Evolutionary conservation across 148 eudicot genomes (phyloP), one percentile per base, ranked within the genome.

Genomic region (Nepenthes mirabilis): DNA sequence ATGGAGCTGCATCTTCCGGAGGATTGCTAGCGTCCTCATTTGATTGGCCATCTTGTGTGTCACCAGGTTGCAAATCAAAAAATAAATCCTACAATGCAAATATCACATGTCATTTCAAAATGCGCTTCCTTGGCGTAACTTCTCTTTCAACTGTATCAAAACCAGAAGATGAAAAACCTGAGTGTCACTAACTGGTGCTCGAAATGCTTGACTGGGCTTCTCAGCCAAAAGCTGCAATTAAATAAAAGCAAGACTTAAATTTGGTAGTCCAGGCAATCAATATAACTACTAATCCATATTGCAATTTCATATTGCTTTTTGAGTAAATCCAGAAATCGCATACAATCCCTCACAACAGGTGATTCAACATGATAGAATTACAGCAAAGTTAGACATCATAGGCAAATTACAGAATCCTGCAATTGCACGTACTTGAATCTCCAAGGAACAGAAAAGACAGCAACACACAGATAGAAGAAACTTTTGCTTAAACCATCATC

Each of bases 141-240:
- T n/a, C 52, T 5, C 52, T 49, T 11, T 49, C 48, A 10, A 49
- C n/a, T 49, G n/a, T n/a, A 49, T 11, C 10, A 57, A 10, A 51
- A 59, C 49, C 34, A 52, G 14, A 43, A 49, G 40, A 54, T 32
- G 64, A 6, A 51, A 47, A 65, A 93, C 99, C 95, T 86, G 86
- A 14, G 97, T 89, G 62, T 93, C 87, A 60, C 72, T 68, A 32
- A 81, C 64, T 56, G 95, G 95, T 70, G 87, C 72, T 56, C 87
- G 83, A 72, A 86, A 82, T 48, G 79, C 72, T 54, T 71, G 75
- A 34, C 60, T 70, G 14, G 77, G 55, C 64, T 75, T 78, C 63
- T 82, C 83, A 51, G 36, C 66, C 58, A 67, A 49, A 50, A 53
- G 65, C 93, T 87, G 78, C 71, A 78, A 13, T 33, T 55, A 34